These are phyloP conservation scores for Phyllosticta citribraziliensis DNA, from an alignment of 2,329 filamentous ascomycete genomes.

Conservation along the genomic window DNA sequence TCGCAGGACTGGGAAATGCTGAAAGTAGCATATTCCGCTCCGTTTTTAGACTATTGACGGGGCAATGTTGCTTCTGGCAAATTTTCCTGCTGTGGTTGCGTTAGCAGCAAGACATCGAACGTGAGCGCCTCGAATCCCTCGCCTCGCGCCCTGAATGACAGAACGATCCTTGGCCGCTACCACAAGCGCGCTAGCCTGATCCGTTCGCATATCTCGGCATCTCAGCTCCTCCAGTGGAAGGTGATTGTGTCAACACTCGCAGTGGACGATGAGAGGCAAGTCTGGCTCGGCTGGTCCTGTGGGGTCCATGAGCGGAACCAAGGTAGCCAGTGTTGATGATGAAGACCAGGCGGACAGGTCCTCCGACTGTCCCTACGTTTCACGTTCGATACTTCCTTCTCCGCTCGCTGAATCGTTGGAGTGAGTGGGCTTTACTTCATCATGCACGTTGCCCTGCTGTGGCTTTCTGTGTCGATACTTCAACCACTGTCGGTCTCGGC, in stretches of 20 bases:
- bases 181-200: neutral
- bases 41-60: too few relatives aligned
- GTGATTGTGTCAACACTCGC: neutral
- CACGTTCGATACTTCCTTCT: neutral
- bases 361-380: neutral
- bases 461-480: neutral
- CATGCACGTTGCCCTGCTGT: neutral
- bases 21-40: neutral
- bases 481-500: neutral
- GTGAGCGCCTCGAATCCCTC: neutral
- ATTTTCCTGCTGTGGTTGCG: too few relatives aligned
- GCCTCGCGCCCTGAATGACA: neutral
- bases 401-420: neutral
- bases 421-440: neutral
- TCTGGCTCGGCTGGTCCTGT: neutral
- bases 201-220: neutral
- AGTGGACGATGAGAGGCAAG: neutral
- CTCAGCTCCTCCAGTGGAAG: neutral
- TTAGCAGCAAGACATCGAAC: neutral
- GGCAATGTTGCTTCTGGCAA: too few relatives aligned
- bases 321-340: neutral
- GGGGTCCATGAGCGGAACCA: neutral
- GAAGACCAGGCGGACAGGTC: neutral
- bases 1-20: neutral
- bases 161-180: neutral